Evolutionary conservation across 345 rosid genomes (phyloP).

Genomic region (Trapa bicornis): DNA sequence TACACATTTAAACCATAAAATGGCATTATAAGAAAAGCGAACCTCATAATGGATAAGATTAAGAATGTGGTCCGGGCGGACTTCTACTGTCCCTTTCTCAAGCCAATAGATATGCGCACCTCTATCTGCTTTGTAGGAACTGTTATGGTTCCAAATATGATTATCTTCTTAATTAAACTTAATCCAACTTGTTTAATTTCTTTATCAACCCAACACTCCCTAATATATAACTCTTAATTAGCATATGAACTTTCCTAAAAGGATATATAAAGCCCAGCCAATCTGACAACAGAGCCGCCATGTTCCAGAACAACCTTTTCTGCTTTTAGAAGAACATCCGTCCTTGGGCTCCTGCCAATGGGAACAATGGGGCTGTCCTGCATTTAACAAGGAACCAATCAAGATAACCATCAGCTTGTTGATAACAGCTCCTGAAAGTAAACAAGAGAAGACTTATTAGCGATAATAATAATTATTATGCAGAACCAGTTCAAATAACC

Average conservation of each 20-base stretch:
- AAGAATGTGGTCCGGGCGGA: slow-evolving; percentile 79
- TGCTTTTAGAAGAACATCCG: slow-evolving; percentile 73
- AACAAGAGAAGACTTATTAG: background rate
- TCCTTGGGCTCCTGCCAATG: slow-evolving; percentile 75
- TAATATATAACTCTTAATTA: slow-evolving; percentile 5
- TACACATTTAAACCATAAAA: background rate
- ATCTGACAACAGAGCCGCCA: slow-evolving; percentile 70
- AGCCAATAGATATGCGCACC: slow-evolving; percentile 92
- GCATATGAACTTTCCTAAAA: slow-evolving; percentile 14
- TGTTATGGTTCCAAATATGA: slow-evolving; percentile 30
- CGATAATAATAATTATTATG: background rate
- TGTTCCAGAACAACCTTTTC: slow-evolving; percentile 60
- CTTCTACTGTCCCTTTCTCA: slow-evolving; percentile 52
- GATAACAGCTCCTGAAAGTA: background rate
- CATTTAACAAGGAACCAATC: background rate
- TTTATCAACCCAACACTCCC: background rate
- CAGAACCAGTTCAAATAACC: slow-evolving; percentile 26
- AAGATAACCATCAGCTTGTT: background rate
- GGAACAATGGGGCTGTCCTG: slow-evolving; percentile 79
- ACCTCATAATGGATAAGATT: slow-evolving; percentile 98
- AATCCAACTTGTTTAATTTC: background rate
- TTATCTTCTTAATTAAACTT: background rate
- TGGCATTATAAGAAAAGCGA: background rate
- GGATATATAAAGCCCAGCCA: slow-evolving; percentile 99
- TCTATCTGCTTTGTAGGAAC: slow-evolving; percentile 59